Base-by-base conservation (phyloP, 768 basidiomycete species). In the Strobilomyces confusus region DNA sequence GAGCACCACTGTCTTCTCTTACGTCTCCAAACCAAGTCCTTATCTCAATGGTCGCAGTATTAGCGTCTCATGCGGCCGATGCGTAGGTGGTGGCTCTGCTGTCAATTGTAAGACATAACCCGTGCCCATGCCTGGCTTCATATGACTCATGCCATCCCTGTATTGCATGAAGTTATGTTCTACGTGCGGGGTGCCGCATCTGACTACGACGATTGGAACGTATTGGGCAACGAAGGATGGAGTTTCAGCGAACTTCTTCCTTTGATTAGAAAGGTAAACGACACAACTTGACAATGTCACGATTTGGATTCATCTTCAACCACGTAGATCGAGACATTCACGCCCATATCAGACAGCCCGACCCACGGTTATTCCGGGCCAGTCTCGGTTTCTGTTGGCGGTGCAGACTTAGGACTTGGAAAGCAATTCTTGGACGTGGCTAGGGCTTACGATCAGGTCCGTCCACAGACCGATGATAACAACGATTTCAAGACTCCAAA, bases 141-240 rank as follows among this genome's bases (percentile, higher is more conserved):
- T 26, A n/a, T 9, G 1, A 13, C 30, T 34, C 13, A 15, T n/a
- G 4, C 14, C 29, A 5, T n/a, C 36, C 20, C n/a, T n/a, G 17
- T 22, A 17, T 44, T 13, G 36, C 9, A 33, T 56, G 4, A 14
- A 64, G 75, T 68, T 58, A 73, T 74, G 62, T 73, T 80, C 71
- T 86, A 84, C 58, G 79, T 74, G 3, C 77, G 84, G 17, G 78
- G 81, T 6, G 66, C 79, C 15, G 77, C 80, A 1, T 84, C 82
- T 0, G 85, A 87, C 60, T 85, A 80, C 52, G 80, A 87, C 58
- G 80, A 80, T 46, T 86, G 84, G 85, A 60, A 42, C 2, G 60
- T 71, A 5, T 64, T 78, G 26, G 72, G 71, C 5, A 84, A 85
- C 61, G 66, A 75, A 5, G 84, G 84, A 4, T 87, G 85, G 85